phyloP scores from a whole-genome alignment of 2,329 filamentous ascomycete species.

The Chaetothyriales sp. region DNA sequence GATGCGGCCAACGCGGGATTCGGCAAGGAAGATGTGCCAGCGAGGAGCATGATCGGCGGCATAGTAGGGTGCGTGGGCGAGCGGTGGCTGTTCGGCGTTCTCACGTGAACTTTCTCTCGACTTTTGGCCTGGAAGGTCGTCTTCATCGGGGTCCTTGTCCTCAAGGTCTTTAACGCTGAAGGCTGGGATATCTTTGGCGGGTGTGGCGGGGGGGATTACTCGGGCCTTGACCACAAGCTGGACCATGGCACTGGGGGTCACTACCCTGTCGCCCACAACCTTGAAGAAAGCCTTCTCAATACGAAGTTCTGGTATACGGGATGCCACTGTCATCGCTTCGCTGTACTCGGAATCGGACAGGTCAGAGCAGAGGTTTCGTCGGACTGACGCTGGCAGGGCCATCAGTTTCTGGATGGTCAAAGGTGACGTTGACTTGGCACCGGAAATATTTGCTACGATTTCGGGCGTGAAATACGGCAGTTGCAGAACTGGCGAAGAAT shows the following conservation, averaged over 20 bases:
- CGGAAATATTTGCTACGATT: conserved; percentile 33
- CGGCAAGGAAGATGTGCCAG: conserved; percentile 91
- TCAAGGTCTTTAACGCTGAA: conserved; percentile 69
- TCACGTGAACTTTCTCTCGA: conserved; percentile 53
- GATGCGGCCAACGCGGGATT: conserved; percentile 88
- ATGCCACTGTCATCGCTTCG: conserved; percentile 60
- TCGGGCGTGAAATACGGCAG: conserved; percentile 69
- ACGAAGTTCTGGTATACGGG: conserved; percentile 68
- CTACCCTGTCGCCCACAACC: conserved; percentile 82
- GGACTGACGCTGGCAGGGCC: conserved; percentile 61
- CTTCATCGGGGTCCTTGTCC: conserved; percentile 84
- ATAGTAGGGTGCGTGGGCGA: conserved; percentile 80
- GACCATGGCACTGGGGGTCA: conserved; percentile 84
- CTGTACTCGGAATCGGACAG: conserved; percentile 65
- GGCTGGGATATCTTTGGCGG: conserved; percentile 54
- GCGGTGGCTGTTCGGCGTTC: conserved; percentile 57
- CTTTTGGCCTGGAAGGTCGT: conserved; percentile 72
- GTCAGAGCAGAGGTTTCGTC: conserved; percentile 52
- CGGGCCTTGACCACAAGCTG: conserved; percentile 91
- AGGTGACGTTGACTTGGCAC: conserved; percentile 57
- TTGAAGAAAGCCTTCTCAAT: conserved; percentile 97
- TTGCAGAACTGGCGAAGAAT: conserved; percentile 76
- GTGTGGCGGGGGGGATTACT: conserved; percentile 69
- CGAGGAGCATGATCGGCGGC: conserved; percentile 76
- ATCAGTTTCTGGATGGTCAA: conserved; percentile 78